Conservation (phyloP, 257 asterid genomes). For the Misopates orontium region DNA sequence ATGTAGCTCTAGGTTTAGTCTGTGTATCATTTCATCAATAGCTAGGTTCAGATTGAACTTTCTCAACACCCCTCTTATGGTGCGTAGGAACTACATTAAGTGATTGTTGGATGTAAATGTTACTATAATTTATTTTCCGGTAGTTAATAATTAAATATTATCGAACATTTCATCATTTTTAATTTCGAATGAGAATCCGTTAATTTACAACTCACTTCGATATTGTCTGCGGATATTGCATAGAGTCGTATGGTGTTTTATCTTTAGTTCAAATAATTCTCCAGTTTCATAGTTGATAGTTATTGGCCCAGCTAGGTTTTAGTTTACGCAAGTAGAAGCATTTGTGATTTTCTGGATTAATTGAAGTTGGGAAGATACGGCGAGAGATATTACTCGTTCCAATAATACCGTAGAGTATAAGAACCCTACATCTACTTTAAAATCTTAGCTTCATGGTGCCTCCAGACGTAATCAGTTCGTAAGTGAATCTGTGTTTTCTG, state of each 20-base stretch:
- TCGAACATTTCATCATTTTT: not conserved
- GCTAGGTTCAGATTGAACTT: slow-evolving; percentile 14
- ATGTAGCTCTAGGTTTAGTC: slow-evolving; percentile 45
- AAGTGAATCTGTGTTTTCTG: too few relatives aligned
- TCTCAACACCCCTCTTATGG: slow-evolving; percentile 9
- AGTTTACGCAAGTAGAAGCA: too few relatives aligned
- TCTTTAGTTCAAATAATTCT: not conserved
- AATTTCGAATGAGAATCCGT: not conserved
- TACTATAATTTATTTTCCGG: slow-evolving; percentile 19
- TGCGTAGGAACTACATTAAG: slow-evolving; percentile 15
- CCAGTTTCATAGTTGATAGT: too few relatives aligned
- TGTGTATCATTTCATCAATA: slow-evolving; percentile 39
- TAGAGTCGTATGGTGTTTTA: not conserved
- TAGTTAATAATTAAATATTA: slow-evolving; percentile 9
- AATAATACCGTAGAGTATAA: too few relatives aligned
- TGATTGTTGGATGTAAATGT: slow-evolving; percentile 37
- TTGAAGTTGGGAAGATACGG: too few relatives aligned
- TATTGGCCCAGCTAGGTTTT: too few relatives aligned
- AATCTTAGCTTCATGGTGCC: too few relatives aligned
- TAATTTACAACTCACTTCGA: not conserved
- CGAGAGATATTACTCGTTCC: too few relatives aligned
- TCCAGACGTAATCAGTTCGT: too few relatives aligned
- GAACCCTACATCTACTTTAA: too few relatives aligned
- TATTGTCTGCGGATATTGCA: not conserved
- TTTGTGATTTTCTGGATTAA: too few relatives aligned